Evolutionary conservation across 164 flowering plant genomes (phyloP), one percentile per base, ranked within the genome.

Genomic region (Aristolochia contorta): DNA sequence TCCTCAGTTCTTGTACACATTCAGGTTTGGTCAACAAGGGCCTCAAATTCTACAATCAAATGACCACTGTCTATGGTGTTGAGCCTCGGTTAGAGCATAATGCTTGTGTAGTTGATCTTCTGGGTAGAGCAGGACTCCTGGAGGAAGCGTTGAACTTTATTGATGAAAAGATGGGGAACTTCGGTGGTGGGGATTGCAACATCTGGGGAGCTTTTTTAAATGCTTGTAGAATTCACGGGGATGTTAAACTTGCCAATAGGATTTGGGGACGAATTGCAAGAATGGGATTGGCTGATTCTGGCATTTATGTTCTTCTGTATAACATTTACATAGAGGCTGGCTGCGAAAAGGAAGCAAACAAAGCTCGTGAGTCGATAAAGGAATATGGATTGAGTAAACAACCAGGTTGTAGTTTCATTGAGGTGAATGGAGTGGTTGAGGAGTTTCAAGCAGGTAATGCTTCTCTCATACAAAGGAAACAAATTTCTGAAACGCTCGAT

Each of bases 141-240:
- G 80, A 75, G 57, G 88, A 84, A 65, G 90, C 94, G 18, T 79
- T 77, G 75, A 77, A 69, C 58, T 77, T 84, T 51, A 66, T 79
- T 16, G 76, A 81, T 57, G 76, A 70, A 27, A 79, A 68, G 49
- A 73, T 77, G 61, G 80, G 80, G 47, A 82, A 80, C 12, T 61
- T 79, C 47, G 71, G 64, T 19, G 65, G 61, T 24, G 74, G 73
- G 27, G 89, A 85, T 72, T 84, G 72, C 46, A 80, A 83, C 63
- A 80, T 79, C 2, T 84, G 83, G 87, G 87, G 87, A n/a, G 81
- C 89, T 53, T 30, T 86, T 25, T 61, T 86, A n/a, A 64, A 72
- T 70, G 89, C 85, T 43, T 80, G 87, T 75, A 75, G 79, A 59
- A 65, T 67, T 63, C 66, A 84, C 60, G 72, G 84, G 27, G 78